Evolutionary conservation across 225 moss, liverwort and hornwort species (phyloP), one percentile per base, ranked within the genome.

Genomic region (Anthoceros angustus): DNA sequence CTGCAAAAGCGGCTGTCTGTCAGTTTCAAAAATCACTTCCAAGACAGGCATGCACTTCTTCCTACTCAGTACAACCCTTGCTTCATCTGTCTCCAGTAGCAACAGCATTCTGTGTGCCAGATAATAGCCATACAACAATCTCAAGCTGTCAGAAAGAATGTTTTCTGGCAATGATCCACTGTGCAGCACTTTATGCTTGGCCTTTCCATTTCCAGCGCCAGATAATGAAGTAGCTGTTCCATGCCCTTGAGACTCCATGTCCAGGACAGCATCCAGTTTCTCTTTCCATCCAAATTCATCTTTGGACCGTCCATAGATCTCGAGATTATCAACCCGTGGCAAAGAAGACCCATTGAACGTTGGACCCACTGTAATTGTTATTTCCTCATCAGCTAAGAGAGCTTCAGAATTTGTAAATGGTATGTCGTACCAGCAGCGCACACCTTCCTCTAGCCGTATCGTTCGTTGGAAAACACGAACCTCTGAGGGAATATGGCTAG

Each of bases 271-370:
- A 65, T 99, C 92, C 63, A 92, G 80, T 77, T 92, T 99, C 80
- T 99, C 98, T 74, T 99, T 99, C 98, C 98, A 99, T 67, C 98
- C 92, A 80, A 99, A 92, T 63, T 99, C 98, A 80, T 99, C 98
- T 78, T 99, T 99, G 5, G 86, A 89, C 65, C 98, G 89, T 61
- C 92, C 98, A 74, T 99, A 99, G 9, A 99, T 83, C 73, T 99
- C 98, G 8, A 99, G 65, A 61, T 84, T 83, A 70, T 99, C 98
- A 71, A 99, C 77, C 72, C 98, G 80, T 61, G 98, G 86, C 71
- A 87, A 87, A 63, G 92, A 89, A 39, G 98, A 99, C 55, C 98
- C 98, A 78, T 88, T 91, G 74, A 92, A 99, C 61, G 98, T 89
- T 14, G 92, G 70, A 25, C 98, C 98, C 23, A 99, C 83, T 60